Evolutionary conservation across 345 rosid species (phyloP), one percentile per base, ranked within the genome.

Genomic region (Chamaenerion angustifolium): DNA sequence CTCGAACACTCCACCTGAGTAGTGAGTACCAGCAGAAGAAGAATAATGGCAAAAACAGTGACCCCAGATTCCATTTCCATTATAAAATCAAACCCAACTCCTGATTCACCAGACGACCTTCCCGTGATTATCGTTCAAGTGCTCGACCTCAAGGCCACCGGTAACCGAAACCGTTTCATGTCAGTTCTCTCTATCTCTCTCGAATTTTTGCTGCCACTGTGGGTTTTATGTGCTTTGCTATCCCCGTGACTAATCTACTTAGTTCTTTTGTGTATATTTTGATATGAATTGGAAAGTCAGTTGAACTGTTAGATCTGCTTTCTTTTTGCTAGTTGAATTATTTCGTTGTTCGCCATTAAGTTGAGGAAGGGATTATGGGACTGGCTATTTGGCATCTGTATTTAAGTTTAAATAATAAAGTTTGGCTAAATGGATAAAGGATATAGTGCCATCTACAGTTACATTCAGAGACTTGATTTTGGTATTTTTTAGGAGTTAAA

Each of bases 81-180:
- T 2, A 62, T 86, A 3, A 63, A 83, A 31, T 58, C 83, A 1
- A 66, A 70, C 55, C 96, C 89, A 1, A 77, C 86, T 11, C 83
- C 87, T 4, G 94, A 83, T 54, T 74, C 88, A 0, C 50, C 74
- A 17, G 49, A 77, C 0, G 71, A 73, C 48, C 57, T 80, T 19
- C 69, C 81, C 25, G 81, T 72, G 17, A 64, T 90, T 59, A 51
- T 86, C 37, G 73, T 83, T 41, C 96, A 90, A 56, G 84, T 86
- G 48, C 68, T 89, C 49, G 86, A 86, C 63, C 96, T 90, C 42
- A 83, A 81, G 59, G 75, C 81, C 40, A 72, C 82, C 9, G 96
- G 98, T 43, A 86, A 80, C 43, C 76, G 95, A 37, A 90, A 83
- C 53, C 73, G 94, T 35, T 83, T 83, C 57, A 74, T 80, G 98